phyloP scores from a whole-genome alignment of 192 early-diverging fungal genomes.

The Coemansia sp. region DNA sequence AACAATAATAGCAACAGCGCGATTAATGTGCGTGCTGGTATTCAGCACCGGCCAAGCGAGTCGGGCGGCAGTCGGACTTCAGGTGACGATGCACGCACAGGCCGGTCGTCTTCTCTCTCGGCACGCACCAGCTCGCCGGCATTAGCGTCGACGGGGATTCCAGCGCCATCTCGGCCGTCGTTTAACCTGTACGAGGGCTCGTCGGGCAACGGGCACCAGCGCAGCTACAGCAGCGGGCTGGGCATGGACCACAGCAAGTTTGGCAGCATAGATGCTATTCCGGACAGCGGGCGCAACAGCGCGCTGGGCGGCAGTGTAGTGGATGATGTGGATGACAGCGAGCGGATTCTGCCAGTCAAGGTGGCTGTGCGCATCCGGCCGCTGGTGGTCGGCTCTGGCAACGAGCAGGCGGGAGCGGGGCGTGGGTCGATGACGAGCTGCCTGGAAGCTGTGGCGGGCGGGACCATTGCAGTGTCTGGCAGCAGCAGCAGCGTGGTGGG shows the following conservation, averaged over 20 bases:
- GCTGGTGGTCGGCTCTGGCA: constrained; percentile 18
- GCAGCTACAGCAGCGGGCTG: constrained; percentile 15
- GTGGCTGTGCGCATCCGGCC: constrained; percentile 59
- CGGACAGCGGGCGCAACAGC: constrained; percentile 10
- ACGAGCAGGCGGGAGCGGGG: constrained; percentile 1
- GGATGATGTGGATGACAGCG: constrained; percentile 27
- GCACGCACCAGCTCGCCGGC: constrained; percentile 28
- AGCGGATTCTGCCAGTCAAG: constrained; percentile 48
- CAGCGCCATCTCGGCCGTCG: constrained; percentile 15
- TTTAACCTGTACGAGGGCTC: constrained; percentile 4
- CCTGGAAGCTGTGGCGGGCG: constrained; percentile 23
- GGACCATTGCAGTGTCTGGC: constrained; percentile 18
- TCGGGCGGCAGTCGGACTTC: constrained; percentile 16
- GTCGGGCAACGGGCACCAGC: not conserved
- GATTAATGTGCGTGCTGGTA: constrained; percentile 1
- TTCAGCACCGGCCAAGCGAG: constrained; percentile 20
- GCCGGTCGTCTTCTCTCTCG: constrained; percentile 48
- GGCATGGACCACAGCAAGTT: constrained; percentile 7
- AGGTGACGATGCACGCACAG: constrained; percentile 26
- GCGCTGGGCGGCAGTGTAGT: constrained; percentile 3
- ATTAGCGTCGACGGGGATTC: not conserved
- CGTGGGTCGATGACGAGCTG: constrained; percentile 28
- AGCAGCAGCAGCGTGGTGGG: constrained; percentile 20
- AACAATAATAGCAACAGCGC: not conserved
- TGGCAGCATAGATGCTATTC: constrained; percentile 8